Evolutionary conservation across 257 asterid genomes (phyloP).

Genomic region (Nicotiana obtusifolia): DNA sequence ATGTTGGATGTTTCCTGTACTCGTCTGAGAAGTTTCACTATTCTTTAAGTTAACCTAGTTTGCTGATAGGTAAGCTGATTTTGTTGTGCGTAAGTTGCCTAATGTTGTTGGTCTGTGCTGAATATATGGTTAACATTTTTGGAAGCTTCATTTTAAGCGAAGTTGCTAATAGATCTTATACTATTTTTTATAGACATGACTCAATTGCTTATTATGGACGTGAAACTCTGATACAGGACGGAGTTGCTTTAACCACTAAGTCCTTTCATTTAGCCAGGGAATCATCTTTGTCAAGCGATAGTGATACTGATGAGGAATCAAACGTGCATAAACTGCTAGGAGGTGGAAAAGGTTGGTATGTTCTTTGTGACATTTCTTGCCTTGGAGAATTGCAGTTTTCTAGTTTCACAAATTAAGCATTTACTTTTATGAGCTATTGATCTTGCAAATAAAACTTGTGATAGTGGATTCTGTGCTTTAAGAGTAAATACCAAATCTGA

Average conservation of each 20-base stretch:
- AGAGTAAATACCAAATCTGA: background rate
- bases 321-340: slow-evolving; percentile 69
- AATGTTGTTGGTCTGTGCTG: background rate
- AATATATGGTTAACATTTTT: background rate
- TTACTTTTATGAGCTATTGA: too few species aligned
- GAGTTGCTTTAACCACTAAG: slow-evolving; percentile 46
- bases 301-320: slow-evolving; percentile 43
- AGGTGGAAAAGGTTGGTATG: slow-evolving; percentile 65
- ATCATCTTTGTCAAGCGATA: slow-evolving; percentile 34
- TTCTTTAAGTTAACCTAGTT: background rate
- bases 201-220: slow-evolving; percentile 11
- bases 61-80: background rate
- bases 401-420: background rate
- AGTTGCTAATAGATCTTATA: background rate
- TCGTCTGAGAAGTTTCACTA: background rate
- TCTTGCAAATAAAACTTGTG: too few species aligned
- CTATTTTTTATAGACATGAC: slow-evolving; percentile 1
- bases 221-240: slow-evolving; percentile 57
- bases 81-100: background rate
- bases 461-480: background rate
- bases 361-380: slow-evolving; percentile 2
- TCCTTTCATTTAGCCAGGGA: slow-evolving; percentile 49
- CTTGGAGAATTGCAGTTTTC: background rate
- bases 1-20: background rate
- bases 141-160: background rate